Conservation (phyloP, 2,329 filamentous ascomycete genomes). For the Botryotinia narcissicola region DNA sequence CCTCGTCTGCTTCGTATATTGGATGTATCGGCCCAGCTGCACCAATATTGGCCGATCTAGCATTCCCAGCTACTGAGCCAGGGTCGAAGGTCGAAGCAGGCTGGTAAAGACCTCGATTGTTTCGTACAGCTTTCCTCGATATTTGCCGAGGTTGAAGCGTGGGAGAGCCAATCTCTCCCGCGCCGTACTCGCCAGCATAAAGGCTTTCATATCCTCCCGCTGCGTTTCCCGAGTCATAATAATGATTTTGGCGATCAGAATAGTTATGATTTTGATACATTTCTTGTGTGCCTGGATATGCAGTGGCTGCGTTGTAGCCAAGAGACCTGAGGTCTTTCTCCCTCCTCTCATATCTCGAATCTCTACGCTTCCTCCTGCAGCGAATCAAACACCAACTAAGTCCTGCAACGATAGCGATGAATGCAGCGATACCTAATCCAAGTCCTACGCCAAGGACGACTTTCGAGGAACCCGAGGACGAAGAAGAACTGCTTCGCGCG, state of each 20-base stretch:
- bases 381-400: conserved; percentile 48
- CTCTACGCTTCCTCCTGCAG: conserved; percentile 43
- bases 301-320: conserved; percentile 40
- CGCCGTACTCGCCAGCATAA: conserved; percentile 26
- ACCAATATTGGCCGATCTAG: conserved; percentile 45
- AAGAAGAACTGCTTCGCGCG: conserved; percentile 25
- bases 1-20: conserved; percentile 62
- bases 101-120: conserved; percentile 40
- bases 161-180: conserved; percentile 25
- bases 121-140: conserved; percentile 41
- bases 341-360: conserved; percentile 42
- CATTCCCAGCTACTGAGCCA: conserved; percentile 37
- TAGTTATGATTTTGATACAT: conserved; percentile 27
- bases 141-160: conserved; percentile 30
- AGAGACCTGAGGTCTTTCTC: conserved; percentile 55
- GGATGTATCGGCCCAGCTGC: conserved; percentile 56
- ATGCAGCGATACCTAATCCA: conserved; percentile 58
- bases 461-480: conserved; percentile 40
- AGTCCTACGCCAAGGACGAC: conserved; percentile 64
- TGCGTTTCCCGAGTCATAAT: conserved; percentile 34
- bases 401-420: conserved; percentile 48
- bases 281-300: conserved; percentile 27
- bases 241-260: conserved; percentile 20
- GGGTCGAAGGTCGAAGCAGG: conserved; percentile 45
- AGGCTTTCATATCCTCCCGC: conserved; percentile 33